Evolutionary conservation across 1,139 yeast genomes (phyloP), one percentile per base, ranked within the genome.

Genomic region (Magnusiomyces paraingens): DNA sequence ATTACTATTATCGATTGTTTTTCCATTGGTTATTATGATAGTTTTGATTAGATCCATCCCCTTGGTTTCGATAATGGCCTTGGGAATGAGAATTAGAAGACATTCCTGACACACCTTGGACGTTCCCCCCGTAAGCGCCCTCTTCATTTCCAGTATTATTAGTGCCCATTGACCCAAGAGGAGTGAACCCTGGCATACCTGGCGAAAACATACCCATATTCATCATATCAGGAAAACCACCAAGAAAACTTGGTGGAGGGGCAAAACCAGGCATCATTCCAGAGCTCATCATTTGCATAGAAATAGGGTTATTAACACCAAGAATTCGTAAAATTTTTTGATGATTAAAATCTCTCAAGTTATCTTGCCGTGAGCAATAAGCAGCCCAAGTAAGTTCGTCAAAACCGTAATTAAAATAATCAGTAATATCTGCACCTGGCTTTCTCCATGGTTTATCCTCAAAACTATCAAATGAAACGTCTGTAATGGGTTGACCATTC

Each of bases 371-470:
- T 52, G 85, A 78, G 61, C 96, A 84, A 70, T 93, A 93, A 21
- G 94, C 91, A 52, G 87, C 83, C 99, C 99, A 93, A 15, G 97
- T 86, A 60, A 87, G 80, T 71, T 93, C 99, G 67, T 94, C 96
- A 67, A 93, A 93, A 1, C 99, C 99, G 64, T 84, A 93, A 70
- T 93, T 93, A 75, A 93, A 93, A 68, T 90, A 93, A 69, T 93
- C 99, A 2, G 95, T 81, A 46, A 88, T 74, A 69, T 93, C 97
- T 2, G 96, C 96, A 51, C 97, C 97, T 0, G 98, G 98, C 60
- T 87, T 84, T 65, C 99, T 79, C 99, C 99, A 93, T 2, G 99
- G 99, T 71, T 94, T 94, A 59, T 89, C 95, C 60, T 88, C 90
- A 49, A 91, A 73, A 51, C 83, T 85, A 59, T 87, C 95, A 18